Evolutionary conservation across 2,329 filamentous ascomycete genomes (phyloP).

Genomic region (Colletotrichum echinochloae): DNA sequence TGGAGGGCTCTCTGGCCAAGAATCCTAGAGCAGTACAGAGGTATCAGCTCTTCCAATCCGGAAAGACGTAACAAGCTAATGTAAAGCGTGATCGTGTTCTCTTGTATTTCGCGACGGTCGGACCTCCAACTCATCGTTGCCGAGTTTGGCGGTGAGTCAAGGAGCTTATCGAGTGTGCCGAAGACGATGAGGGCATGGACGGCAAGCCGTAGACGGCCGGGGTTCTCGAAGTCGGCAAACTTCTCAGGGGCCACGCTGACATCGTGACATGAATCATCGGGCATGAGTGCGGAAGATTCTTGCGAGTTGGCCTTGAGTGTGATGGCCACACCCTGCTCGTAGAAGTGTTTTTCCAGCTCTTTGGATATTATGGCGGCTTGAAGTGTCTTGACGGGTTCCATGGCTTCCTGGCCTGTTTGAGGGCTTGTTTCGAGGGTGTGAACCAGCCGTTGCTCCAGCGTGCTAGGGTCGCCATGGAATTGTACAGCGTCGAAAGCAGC

Average conservation of each 20-base stretch:
- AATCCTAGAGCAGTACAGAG: conserved; percentile 88
- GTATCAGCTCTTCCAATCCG: conserved; percentile 81
- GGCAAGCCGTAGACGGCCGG: conserved; percentile 75
- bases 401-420: conserved; percentile 68
- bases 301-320: conserved; percentile 56
- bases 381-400: conserved; percentile 77
- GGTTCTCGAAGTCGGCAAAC: conserved; percentile 67
- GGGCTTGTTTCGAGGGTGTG: conserved; percentile 68
- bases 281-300: conserved; percentile 48
- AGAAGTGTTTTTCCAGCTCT: conserved; percentile 68
- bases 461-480: conserved; percentile 67
- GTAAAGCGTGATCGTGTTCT: conserved; percentile 85
- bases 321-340: conserved; percentile 68
- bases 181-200: conserved; percentile 75
- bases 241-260: conserved; percentile 56
- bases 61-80: conserved; percentile 81
- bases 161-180: conserved; percentile 74
- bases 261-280: conserved; percentile 41
- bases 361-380: conserved; percentile 80
- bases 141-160: conserved; percentile 48
- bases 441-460: conserved; percentile 70
- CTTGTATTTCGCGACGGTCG: conserved; percentile 64
- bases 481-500: conserved; percentile 73
- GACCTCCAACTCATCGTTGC: conserved; percentile 50
- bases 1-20: conserved; percentile 72